Base-by-base conservation (phyloP, 768 basidiomycete genomes). In the Collybiopsis luxurians region DNA sequence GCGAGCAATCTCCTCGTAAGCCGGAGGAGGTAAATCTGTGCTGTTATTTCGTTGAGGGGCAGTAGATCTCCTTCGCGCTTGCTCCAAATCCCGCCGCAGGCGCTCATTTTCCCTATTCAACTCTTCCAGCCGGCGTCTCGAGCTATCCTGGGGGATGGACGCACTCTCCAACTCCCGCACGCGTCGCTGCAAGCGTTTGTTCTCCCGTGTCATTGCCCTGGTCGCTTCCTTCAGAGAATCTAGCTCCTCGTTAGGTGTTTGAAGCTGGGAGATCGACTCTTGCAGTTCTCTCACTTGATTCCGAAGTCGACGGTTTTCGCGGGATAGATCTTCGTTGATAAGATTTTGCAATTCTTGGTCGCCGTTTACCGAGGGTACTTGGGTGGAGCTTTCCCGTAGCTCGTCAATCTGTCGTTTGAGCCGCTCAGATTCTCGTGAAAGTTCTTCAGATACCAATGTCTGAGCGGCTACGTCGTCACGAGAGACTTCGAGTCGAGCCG, bases 301-400 rank as follows among this genome's bases (percentile, higher is more conserved):
- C 3, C 59, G 30, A 3, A 60, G 42, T 21, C 23, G 44, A 36
- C 54, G 46, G 31, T 61, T 61, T 26, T 61, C 60, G 44, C 54
- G 53, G 19, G 60, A 59, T 13, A 61, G 23, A 44, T 56, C 58
- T 47, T 61, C 58, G 34, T 61, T 61, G 21, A 61, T 61, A 19
- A 58, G n/a, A 28, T 48, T 59, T 57, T 61, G 60, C 2, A 61
- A 26, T 26, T 61, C 60, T 38, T 59, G 42, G 42, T 61, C 60
- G 31, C 54, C 58, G 3, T 40, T 42, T 5, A 50, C 34, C 2
- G 53, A 55, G 30, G 60, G 60, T n/a, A 61, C 53, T 19, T 51
- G 23, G 7, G 53, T 50, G 13, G 57, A 53, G 2, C 52, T 6
- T n/a, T 56, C 54, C 27, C 60, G 57, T 4, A 59, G 27, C 38